These are phyloP conservation scores for Kentomonas sorsogonicus DNA, from an alignment of 208 protist genomes.

Conservation along the genomic window DNA sequence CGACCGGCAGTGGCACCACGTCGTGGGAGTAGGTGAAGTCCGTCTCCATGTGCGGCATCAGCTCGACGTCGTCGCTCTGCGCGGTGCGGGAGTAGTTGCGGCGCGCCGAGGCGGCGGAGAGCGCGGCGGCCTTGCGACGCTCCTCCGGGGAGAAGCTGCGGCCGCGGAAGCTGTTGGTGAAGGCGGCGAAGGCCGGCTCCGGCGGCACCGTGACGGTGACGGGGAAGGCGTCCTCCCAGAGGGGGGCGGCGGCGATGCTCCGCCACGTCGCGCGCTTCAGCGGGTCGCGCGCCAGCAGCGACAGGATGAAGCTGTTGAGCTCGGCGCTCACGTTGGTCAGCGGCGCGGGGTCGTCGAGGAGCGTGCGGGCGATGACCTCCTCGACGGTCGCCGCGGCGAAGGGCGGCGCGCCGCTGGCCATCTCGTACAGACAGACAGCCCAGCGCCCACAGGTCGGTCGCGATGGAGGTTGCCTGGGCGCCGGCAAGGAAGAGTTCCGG, in stretches of 20 bases:
- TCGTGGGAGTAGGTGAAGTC: conserved; percentile 71
- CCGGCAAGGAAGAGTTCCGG: conserved; percentile 88
- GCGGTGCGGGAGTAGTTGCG: conserved; percentile 27
- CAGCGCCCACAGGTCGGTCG: conserved; percentile 92
- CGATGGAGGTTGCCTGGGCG: conserved; percentile 59
- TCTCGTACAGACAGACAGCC: conserved; percentile 92
- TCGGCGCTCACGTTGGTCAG: conserved; percentile 34
- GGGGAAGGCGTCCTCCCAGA: conserved; percentile 69
- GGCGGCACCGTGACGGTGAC: conserved; percentile 30
- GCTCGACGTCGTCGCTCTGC: conserved; percentile 24
- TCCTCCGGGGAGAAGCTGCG: conserved; percentile 12
- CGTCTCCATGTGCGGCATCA: conserved; percentile 53
- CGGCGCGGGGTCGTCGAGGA: conserved; percentile 27
- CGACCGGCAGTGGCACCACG: no score
- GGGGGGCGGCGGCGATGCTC: conserved; percentile 61
- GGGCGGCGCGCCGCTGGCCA: conserved; percentile 86
- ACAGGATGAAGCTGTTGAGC: conserved; percentile 64
- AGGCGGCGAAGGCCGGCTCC: conserved; percentile 64
- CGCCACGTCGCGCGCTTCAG: conserved; percentile 69
- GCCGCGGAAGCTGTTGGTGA: conserved; percentile 13
- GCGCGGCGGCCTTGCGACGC: conserved; percentile 21
- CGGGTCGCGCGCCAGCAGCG: conserved; percentile 80
- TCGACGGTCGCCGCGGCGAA: conserved; percentile 90
- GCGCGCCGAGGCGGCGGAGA: conserved; percentile 24
- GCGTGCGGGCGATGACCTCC: conserved; percentile 91